A percentile compares a stretch with the other conserved stretches of the same genome.
These are phyloP conservation scores for Yamadazyma dushanensis DNA, from an alignment of 1,139 yeast genomes.

Conservation along the genomic window DNA sequence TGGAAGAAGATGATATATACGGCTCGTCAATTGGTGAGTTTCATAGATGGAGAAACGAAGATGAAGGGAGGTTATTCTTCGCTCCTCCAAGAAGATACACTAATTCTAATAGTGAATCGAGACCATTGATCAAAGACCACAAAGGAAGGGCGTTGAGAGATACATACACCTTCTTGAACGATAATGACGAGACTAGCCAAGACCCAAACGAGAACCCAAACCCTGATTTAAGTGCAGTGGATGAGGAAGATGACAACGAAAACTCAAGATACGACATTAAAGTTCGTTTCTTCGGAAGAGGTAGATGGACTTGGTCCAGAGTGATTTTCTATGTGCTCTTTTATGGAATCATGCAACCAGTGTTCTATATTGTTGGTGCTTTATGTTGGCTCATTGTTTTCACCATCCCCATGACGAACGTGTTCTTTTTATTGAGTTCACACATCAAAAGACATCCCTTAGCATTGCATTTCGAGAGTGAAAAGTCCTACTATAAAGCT, in stretches of 20 bases:
- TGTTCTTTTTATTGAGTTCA: slow-evolving; percentile 56
- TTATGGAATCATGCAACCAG: slow-evolving; percentile 70
- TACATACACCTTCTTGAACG: slow-evolving; percentile 35
- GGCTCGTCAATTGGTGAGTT: slow-evolving; percentile 86
- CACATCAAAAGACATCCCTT: slow-evolving; percentile 91
- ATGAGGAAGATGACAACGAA: slow-evolving; percentile 31
- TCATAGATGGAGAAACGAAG: slow-evolving; percentile 84
- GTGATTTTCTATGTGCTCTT: slow-evolving; percentile 73
- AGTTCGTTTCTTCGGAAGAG: slow-evolving; percentile 83
- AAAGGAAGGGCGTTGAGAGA: slow-evolving; percentile 45
- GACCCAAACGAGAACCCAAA: slow-evolving; percentile 21
- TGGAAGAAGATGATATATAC: slow-evolving; percentile 84
- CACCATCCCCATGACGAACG: slow-evolving; percentile 90
- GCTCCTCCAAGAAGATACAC: slow-evolving; percentile 60
- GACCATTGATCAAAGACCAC: slow-evolving; percentile 46
- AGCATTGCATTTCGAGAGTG: slow-evolving; percentile 71
- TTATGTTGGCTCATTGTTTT: slow-evolving; percentile 83
- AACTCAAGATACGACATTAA: slow-evolving; percentile 35
- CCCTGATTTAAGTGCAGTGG: slow-evolving; percentile 14
- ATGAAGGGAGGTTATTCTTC: slow-evolving; percentile 68
- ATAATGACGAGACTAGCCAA: slow-evolving; percentile 14
- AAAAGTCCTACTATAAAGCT: slow-evolving; percentile 45
- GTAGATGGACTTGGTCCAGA: slow-evolving; percentile 87
- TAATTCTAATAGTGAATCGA: slow-evolving; percentile 30
- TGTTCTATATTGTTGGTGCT: slow-evolving; percentile 54